Percentiles rank a stretch among this genome's conserved stretches.
phyloP scores from a whole-genome alignment of 176 grass and related monocot species.

The Cenchrus fungigraminus region DNA sequence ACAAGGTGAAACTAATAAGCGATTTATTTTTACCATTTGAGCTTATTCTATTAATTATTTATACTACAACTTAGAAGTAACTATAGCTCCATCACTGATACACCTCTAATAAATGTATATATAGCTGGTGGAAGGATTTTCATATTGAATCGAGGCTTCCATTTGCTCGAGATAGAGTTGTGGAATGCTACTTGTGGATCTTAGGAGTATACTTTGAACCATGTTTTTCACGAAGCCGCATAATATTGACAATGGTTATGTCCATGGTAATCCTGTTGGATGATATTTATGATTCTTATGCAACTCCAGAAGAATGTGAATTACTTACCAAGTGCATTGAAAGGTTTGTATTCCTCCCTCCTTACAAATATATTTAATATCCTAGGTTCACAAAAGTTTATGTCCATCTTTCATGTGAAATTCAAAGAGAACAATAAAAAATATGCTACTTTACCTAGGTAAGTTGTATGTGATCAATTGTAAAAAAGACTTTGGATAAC shows the following conservation, averaged over 20 bases:
- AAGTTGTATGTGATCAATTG: not conserved
- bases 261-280: not conserved
- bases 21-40: not conserved
- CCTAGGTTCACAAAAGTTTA: not conserved
- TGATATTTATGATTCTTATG: conserved; percentile 26
- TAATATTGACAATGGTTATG: not conserved
- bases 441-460: not conserved
- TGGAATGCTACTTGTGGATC: not conserved
- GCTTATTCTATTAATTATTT: not conserved
- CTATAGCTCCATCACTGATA: not conserved
- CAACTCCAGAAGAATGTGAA: conserved; percentile 17
- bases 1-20: not conserved
- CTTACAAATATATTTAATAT: not conserved
- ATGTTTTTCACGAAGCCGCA: conserved; percentile 1
- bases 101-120: not conserved
- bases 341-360: not conserved
- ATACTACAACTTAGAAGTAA: not conserved
- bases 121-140: conserved; percentile 2
- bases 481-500: not conserved
- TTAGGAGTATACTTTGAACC: conserved; percentile 10
- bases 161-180: conserved; percentile 13
- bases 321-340: not conserved
- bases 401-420: not conserved
- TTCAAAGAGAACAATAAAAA: not conserved
- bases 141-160: not conserved